Base-by-base conservation (phyloP, 1,139 yeast species). In the Suhomyces bolitotheri region DNA sequence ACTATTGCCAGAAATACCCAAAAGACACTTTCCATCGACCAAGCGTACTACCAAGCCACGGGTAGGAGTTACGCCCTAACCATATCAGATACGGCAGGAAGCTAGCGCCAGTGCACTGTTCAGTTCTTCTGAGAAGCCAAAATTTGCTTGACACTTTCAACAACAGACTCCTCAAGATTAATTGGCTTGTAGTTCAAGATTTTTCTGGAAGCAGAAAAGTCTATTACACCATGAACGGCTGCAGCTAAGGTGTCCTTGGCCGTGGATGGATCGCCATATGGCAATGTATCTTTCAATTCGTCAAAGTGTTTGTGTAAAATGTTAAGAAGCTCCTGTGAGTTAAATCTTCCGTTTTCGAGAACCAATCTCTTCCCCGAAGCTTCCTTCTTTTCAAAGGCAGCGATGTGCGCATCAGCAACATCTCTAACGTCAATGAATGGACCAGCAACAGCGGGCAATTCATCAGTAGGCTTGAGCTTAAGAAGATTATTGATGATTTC, bases 121-220 rank as follows among this genome's bases (percentile, higher is more conserved):
- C n/a, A n/a, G n/a, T n/a, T n/a, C n/a, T n/a, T n/a, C n/a, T n/a
- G n/a, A n/a, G n/a, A n/a, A n/a, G n/a, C 53, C n/a, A n/a, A n/a
- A 16, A 26, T 26, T 16, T 26, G 28, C 4, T 16, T 17, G 14
- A 26, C 28, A 26, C 73, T 53, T 38, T 73, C 80, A 29, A 50
- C 45, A 24, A 75, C 59, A 13, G 68, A 51, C 38, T 60, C 42
- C 33, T 66, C 62, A 28, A 72, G 54, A 7, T 61, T 38, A 23
- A 60, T 60, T n/a, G n/a, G n/a, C 15, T 67, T 53, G 38, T 62
- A 64, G 0, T 73, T 73, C 27, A 71, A 53, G 29, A 58, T 46
- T 29, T 53, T 43, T 33, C 44, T 46, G n/a, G 77, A 70, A 40
- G 54, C 56, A 9, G 64, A 49, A 34, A 61, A 61, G 40, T 68